Evolutionary conservation across 768 basidiomycete species (phyloP), one percentile per base, ranked within the genome.

Genomic region (Suillus hirtellus): DNA sequence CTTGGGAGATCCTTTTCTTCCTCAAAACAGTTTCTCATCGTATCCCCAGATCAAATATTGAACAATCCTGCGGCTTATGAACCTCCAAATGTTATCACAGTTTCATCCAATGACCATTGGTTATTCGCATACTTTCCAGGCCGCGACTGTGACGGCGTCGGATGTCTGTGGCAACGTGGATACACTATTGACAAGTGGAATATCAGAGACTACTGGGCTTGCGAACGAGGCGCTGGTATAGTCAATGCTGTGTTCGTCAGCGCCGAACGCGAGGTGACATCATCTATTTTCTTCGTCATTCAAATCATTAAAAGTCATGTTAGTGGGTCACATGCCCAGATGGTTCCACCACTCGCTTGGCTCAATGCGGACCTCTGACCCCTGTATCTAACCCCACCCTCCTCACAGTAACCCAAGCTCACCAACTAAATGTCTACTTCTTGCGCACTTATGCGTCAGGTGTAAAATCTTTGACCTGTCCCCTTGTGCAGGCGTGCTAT

Each of bases 121-220:
- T 70, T 93, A 5, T 92, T 91, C 68, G 90, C 89, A 1, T 93
- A 87, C 70, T 92, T 89, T 70, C 89, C 90, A 12, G 80, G 86
- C 46, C 76, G 77, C 37, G 81, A 80, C 31, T 72, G 75, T 1
- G 85, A 86, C 63, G 88, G 89, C 12, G 73, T 84, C 49, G 85
- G 82, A 14, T 89, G 90, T 69, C 66, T 92, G 17, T 93, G 90
- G 89, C 79, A 78, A 55, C 81, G 83, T 38, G 86, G 81, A 3
- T 63, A 76, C 12, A 85, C 86, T 64, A 74, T 89, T 37, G 88
- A 93, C 66, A 78, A 69, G 35, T 93, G 92, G 88, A 72, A 60
- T 4, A 74, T 88, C 35, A 80, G 80, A 56, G 86, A 88, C 65
- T 86, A 69, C 60, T 89, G 87, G 86, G 67, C 69, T 38, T 79